phyloP scores from a whole-genome alignment of 768 basidiomycete genomes.

The Trametes gibbosa region DNA sequence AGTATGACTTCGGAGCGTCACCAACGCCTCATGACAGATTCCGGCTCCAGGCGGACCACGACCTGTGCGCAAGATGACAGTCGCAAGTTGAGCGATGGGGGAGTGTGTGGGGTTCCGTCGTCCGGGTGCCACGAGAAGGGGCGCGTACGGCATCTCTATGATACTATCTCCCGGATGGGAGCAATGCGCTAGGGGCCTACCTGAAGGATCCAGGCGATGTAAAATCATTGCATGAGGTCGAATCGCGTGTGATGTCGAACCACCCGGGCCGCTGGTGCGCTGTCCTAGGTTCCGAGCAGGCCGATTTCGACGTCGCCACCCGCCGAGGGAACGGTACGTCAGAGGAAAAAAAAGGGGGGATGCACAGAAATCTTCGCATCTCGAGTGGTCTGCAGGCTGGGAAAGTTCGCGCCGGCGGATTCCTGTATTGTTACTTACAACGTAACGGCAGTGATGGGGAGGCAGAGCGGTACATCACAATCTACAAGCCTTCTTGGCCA shows the following conservation, averaged over 20 bases:
- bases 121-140: neutral
- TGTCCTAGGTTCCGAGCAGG: neutral
- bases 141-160: neutral
- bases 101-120: too few species aligned
- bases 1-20: neutral
- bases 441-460: constrained; percentile 8
- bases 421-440: constrained; percentile 11
- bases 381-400: neutral
- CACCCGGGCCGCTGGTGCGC: neutral
- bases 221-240: neutral
- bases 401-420: neutral
- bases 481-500: neutral
- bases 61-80: neutral
- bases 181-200: neutral
- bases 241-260: constrained; percentile 2
- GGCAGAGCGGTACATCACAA: neutral
- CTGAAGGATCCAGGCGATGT: neutral
- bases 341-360: neutral
- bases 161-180: neutral
- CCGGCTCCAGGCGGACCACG: neutral
- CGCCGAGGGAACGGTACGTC: neutral
- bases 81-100: neutral
- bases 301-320: neutral
- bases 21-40: constrained; percentile 4
- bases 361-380: neutral